These are phyloP conservation scores for Scleromitrula shiraiana DNA, from an alignment of 2,329 filamentous ascomycete genomes.

Conservation along the genomic window DNA sequence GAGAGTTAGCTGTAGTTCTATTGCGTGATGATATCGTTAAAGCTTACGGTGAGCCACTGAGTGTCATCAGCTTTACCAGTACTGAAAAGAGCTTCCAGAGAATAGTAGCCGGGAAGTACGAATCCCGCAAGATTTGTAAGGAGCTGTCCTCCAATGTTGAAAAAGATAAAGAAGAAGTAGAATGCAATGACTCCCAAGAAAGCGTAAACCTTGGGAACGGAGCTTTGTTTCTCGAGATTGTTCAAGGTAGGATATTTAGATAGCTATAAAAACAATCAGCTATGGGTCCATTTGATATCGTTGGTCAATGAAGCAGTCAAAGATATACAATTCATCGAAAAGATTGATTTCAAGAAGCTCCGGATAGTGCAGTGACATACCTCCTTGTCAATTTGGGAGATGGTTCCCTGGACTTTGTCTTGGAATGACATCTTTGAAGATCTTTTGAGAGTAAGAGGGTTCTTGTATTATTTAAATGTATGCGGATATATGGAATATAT, in stretches of 20 bases:
- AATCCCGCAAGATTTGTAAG: slow-evolving; percentile 83
- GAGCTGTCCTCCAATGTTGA: slow-evolving; percentile 85
- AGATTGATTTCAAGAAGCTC: neutral
- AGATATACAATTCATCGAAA: neutral
- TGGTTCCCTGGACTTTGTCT: slow-evolving; percentile 68
- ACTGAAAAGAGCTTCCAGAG: slow-evolving; percentile 68
- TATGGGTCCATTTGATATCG: neutral
- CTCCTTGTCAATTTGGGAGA: slow-evolving; percentile 76
- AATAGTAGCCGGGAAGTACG: slow-evolving; percentile 77
- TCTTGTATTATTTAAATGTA: neutral
- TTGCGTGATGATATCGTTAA: neutral
- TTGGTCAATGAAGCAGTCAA: neutral
- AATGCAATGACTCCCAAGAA: slow-evolving; percentile 67
- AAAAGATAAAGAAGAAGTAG: slow-evolving; percentile 87
- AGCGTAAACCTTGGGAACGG: slow-evolving; percentile 77
- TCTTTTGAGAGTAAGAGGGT: neutral
- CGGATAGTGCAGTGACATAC: slow-evolving; percentile 40
- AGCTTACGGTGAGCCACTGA: slow-evolving; percentile 66
- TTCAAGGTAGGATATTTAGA: slow-evolving; percentile 77
- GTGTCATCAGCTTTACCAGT: slow-evolving; percentile 67
- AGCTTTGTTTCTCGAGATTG: slow-evolving; percentile 79
- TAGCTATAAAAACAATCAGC: slow-evolving; percentile 43
- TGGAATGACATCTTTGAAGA: slow-evolving; percentile 66
- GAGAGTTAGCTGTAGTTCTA: slow-evolving; percentile 12
- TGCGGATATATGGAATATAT: neutral